Conservation (phyloP, 805 yeast genomes). For the Starmera pachycereana region DNA sequence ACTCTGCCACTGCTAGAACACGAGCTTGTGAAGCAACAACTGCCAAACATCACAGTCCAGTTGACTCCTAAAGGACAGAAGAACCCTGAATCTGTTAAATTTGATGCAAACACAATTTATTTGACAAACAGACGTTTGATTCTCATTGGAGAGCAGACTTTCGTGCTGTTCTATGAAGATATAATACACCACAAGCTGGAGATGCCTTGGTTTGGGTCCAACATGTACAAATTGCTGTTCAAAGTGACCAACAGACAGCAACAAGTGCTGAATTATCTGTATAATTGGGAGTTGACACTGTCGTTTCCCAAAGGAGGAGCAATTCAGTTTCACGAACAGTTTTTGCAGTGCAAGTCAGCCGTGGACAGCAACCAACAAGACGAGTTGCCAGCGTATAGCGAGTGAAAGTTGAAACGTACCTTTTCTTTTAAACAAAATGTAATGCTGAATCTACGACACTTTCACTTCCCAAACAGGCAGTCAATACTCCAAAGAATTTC, state of each 20-base stretch:
- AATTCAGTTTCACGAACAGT: conserved; percentile 26
- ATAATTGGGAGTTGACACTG: conserved; percentile 27
- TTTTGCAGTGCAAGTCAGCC: conserved; percentile 26
- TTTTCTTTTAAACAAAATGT: no score
- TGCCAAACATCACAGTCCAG: conserved; percentile 5
- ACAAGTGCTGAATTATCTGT: conserved; percentile 24
- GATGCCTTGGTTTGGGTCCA: conserved; percentile 46
- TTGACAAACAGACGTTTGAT: conserved; percentile 33
- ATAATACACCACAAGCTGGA: conserved; percentile 26
- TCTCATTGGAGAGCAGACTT: conserved; percentile 19
- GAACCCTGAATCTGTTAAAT: conserved; percentile 12
- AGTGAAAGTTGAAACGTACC: no score
- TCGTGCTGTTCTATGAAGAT: conserved; percentile 26
- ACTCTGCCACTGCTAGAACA: conserved; percentile 19
- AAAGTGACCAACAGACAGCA: conserved; percentile 20
- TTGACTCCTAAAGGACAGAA: conserved; percentile 13
- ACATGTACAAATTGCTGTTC: conserved; percentile 35
- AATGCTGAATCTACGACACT: not conserved
- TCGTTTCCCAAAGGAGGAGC: conserved; percentile 40
- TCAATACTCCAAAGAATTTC: no score
- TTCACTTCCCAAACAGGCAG: conserved; percentile 1
- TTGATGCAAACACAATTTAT: conserved; percentile 26
- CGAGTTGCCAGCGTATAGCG: conserved; percentile 33
- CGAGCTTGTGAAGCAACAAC: conserved; percentile 12
- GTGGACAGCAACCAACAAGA: conserved; percentile 29